Evolutionary conservation across 768 basidiomycete genomes (phyloP).

Genomic region (Tricholoma hemisulphureum): DNA sequence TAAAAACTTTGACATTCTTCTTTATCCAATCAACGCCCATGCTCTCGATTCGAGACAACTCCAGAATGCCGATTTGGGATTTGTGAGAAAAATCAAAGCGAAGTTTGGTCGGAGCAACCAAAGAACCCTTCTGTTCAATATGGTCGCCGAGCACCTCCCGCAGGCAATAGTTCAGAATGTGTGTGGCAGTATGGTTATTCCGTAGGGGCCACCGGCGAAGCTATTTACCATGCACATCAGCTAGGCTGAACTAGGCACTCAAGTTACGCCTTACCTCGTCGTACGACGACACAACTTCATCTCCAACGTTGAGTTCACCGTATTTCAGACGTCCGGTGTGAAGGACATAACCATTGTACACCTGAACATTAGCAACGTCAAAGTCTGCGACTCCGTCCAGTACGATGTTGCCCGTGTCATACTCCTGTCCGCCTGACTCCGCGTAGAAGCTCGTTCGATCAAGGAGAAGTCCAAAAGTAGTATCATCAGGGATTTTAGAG

Average conservation of each 20-base stretch:
- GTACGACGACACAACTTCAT: constrained; percentile 85
- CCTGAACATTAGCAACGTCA: constrained; percentile 90
- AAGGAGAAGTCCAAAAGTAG: constrained; percentile 81
- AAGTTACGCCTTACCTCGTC: constrained; percentile 64
- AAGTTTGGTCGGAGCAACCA: constrained; percentile 92
- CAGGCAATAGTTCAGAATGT: constrained; percentile 92
- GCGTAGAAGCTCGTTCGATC: constrained; percentile 97
- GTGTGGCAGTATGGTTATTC: constrained; percentile 98
- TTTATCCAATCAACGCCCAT: constrained; percentile 89
- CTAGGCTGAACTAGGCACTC: neutral
- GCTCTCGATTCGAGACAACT: constrained; percentile 78
- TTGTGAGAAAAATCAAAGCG: constrained; percentile 99
- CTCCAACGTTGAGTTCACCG: constrained; percentile 74
- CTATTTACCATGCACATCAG: constrained; percentile 32
- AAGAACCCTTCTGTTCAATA: constrained; percentile 96
- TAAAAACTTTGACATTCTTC: constrained; percentile 83
- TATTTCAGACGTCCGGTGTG: constrained; percentile 92
- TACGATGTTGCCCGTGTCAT: constrained; percentile 92
- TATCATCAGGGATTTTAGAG: constrained; percentile 56
- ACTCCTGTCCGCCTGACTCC: constrained; percentile 95
- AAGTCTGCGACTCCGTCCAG: constrained; percentile 92
- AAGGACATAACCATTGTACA: constrained; percentile 92
- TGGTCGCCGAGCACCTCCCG: constrained; percentile 96
- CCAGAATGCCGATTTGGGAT: constrained; percentile 71
- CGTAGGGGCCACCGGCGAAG: constrained; percentile 92